Conservation (phyloP, 1,139 yeast genomes). For the Geotrichum histeridarum region DNA sequence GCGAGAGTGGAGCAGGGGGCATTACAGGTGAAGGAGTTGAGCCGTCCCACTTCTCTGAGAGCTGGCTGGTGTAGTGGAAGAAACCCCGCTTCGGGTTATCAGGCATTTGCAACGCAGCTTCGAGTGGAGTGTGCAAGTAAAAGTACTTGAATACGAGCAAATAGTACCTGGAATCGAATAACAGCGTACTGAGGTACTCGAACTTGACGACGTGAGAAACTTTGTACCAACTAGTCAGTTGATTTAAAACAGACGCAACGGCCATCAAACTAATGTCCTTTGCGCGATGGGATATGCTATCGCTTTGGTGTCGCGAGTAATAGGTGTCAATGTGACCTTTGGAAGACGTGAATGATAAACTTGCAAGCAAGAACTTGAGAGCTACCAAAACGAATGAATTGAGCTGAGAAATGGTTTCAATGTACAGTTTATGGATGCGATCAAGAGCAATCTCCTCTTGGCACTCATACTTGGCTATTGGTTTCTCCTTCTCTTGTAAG, state of each 20-base stretch:
- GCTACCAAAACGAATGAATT: slow-evolving; percentile 61
- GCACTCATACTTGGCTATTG: slow-evolving; percentile 18
- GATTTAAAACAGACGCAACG: slow-evolving; percentile 49
- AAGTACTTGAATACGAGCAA: slow-evolving; percentile 42
- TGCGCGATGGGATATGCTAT: slow-evolving; percentile 41
- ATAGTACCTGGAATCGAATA: slow-evolving; percentile 69
- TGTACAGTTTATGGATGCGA: slow-evolving; percentile 60
- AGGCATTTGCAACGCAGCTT: slow-evolving; percentile 33
- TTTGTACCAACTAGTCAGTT: slow-evolving; percentile 73
- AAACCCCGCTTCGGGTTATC: slow-evolving; percentile 43
- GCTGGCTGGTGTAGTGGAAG: slow-evolving; percentile 42
- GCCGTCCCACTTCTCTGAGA: slow-evolving; percentile 23
- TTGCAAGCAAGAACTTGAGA: slow-evolving; percentile 56
- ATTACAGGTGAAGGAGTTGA: slow-evolving; percentile 16
- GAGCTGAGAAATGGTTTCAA: slow-evolving; percentile 48
- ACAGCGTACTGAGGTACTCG: slow-evolving; percentile 64
- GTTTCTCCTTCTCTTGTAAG: slow-evolving; percentile 15
- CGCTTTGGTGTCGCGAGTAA: slow-evolving; percentile 11
- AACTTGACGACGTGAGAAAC: slow-evolving; percentile 69
- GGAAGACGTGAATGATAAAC: slow-evolving; percentile 23
- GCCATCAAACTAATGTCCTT: slow-evolving; percentile 66
- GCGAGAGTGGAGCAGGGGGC: slow-evolving; percentile 7
- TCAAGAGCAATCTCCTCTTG: slow-evolving; percentile 45
- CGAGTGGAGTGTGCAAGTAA: slow-evolving; percentile 37
- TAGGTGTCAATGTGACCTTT: slow-evolving; percentile 21